A percentile compares a stretch with the other conserved stretches of the same genome.
These are phyloP conservation scores for Fistulifera solaris DNA, from an alignment of 108 stramenopile genomes.

Conservation along the genomic window DNA sequence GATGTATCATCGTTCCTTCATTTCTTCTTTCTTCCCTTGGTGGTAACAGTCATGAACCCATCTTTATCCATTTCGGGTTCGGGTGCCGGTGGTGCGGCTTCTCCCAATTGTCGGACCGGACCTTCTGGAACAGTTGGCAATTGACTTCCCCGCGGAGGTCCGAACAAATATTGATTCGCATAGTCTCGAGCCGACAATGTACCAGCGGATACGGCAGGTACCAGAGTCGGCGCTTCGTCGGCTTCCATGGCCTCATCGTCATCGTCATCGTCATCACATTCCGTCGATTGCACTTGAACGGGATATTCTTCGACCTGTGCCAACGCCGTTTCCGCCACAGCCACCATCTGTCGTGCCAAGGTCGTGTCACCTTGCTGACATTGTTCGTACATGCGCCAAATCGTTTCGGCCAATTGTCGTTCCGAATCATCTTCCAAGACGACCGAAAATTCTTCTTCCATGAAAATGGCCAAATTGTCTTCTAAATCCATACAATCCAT, in stretches of 20 bases:
- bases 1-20: too few species aligned
- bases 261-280: conserved; percentile 60
- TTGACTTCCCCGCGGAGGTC: neutral
- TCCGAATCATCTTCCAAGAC: conserved; percentile 73
- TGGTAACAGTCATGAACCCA: neutral
- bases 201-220: neutral
- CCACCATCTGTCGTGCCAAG: conserved; percentile 44
- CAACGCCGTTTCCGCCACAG: conserved; percentile 31
- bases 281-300: conserved; percentile 40
- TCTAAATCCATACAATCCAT: conserved; percentile 31
- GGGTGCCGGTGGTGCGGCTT: neutral
- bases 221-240: neutral
- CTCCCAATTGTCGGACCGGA: conserved; percentile 4
- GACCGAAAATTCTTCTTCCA: conserved; percentile 85
- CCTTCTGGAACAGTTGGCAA: neutral
- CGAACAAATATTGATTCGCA: neutral
- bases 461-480: conserved; percentile 67
- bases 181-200: neutral
- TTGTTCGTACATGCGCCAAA: conserved; percentile 65
- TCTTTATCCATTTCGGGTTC: neutral
- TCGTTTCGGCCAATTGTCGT: conserved; percentile 53
- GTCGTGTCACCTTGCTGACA: conserved; percentile 51
- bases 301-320: conserved; percentile 23
- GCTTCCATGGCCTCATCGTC: conserved; percentile 21
- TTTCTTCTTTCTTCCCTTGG: neutral